Conservation (phyloP, 208 protist species). For the Leishmania amazonensis region DNA sequence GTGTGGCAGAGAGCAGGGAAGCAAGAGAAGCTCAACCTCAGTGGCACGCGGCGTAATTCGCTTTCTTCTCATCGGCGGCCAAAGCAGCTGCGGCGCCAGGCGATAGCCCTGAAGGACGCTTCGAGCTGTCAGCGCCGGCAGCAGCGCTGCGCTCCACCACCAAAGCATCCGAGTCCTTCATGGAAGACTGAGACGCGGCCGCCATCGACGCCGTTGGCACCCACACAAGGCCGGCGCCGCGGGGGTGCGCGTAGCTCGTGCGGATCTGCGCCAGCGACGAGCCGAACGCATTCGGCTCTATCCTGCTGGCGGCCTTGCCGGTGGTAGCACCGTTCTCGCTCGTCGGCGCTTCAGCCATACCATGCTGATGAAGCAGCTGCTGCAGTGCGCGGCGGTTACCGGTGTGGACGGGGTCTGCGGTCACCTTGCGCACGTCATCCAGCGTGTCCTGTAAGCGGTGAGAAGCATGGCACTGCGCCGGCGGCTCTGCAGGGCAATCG, state of each 20-base stretch:
- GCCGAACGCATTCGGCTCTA: constrained; percentile 35
- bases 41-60: constrained; percentile 29
- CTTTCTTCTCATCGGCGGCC: constrained; percentile 15
- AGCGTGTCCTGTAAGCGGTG: constrained; percentile 80
- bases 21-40: background rate
- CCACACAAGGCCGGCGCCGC: constrained; percentile 87
- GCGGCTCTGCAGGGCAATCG: constrained; percentile 66
- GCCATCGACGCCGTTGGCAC: constrained; percentile 4
- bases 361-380: constrained; percentile 34
- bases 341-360: constrained; percentile 18
- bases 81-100: constrained; percentile 36
- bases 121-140: background rate
- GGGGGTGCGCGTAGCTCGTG: constrained; percentile 53
- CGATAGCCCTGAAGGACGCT: constrained; percentile 21
- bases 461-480: constrained; percentile 72
- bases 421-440: constrained; percentile 59
- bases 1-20: background rate
- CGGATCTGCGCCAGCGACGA: constrained; percentile 50
- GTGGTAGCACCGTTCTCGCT: constrained; percentile 2
- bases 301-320: constrained; percentile 9
- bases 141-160: constrained; percentile 9
- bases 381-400: constrained; percentile 47
- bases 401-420: constrained; percentile 67
- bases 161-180: constrained; percentile 21
- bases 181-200: constrained; percentile 1